Conservation (phyloP, 2,329 filamentous ascomycete genomes). For the Colletotrichum coccodes region DNA sequence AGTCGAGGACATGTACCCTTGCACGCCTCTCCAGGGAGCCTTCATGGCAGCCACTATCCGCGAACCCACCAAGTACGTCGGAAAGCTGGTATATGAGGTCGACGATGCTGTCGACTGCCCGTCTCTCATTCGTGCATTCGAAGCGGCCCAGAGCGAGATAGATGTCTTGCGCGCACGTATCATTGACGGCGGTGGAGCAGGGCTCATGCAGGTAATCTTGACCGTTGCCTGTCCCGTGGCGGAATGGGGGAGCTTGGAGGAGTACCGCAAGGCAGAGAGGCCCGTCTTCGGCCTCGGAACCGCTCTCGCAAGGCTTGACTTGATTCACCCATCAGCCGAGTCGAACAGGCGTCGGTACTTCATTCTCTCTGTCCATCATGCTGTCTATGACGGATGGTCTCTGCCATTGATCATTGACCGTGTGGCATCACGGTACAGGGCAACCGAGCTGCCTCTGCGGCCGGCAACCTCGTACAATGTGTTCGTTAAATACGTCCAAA, state of each 20-base stretch:
- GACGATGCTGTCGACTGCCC: constrained; percentile 32
- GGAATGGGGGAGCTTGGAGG: no score
- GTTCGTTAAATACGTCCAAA: no score
- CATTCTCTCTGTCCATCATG: constrained; percentile 14
- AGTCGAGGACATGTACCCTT: constrained; percentile 49
- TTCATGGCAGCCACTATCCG: constrained; percentile 49
- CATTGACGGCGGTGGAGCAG: background rate
- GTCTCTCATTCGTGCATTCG: no score
- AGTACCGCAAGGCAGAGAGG: background rate
- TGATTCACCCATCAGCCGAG: background rate
- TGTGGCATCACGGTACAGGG: no score
- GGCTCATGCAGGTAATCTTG: constrained; percentile 32
- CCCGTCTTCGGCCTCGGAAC: background rate
- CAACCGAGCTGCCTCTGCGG: no score
- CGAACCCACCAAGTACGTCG: constrained; percentile 48
- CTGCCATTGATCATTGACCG: constrained; percentile 3
- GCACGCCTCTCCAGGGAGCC: constrained; percentile 52
- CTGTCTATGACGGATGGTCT: constrained; percentile 10
- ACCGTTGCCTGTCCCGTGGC: no score
- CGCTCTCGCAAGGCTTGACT: background rate
- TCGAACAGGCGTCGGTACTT: constrained; percentile 4
- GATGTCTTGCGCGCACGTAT: constrained; percentile 16
- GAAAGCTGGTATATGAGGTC: constrained; percentile 40
- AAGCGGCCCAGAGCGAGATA: no score
- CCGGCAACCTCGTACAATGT: no score